Evolutionary conservation across 2,329 filamentous ascomycete species (phyloP), one percentile per base, ranked within the genome.

Genomic region (Beauveria medogensis): DNA sequence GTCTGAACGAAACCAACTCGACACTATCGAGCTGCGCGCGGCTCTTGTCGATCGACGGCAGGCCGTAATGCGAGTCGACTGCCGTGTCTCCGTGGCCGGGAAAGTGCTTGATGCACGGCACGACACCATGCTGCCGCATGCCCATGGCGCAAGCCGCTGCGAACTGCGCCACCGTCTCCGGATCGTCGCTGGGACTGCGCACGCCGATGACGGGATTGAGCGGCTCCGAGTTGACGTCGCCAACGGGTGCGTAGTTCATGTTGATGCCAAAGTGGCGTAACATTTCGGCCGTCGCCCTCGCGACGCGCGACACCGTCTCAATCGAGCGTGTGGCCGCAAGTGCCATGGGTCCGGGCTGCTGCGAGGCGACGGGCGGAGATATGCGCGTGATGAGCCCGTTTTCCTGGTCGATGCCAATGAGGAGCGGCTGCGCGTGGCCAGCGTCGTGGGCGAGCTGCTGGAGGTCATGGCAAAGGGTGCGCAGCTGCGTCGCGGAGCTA

Each of bases 351-450:
- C 67, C 67, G 1, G 67, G 67, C 41, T 65, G 62, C 51, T 69
- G 67, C 6, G 67, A 55, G 8, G 67, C 65, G 5, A 68, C 53
- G 9, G 67, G 67, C 9, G 67, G 66, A 12, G 66, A 65, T 18
- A 69, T 67, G 5, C 67, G 67, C 3, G 67, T 69, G 1, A 69
- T 67, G 18, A 69, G 63, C 14, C 67, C 67, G 37, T 68, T 68
- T 43, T 69, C 67, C 52, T 69, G 67, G 51, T 69, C 67, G 50
- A 69, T 69, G 47, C 66, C 67, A 34, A 69, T 64, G 62, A 69
- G 64, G 3, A 69, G 64, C 30, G 67, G 67, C 34, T 67, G 67
- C 3, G 46, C 53, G 50, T 69, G 67, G 34, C 65, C 65, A n/a
- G 67, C 65, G 10, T 67, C 65, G 18, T 59, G 65, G 46, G 67